These are phyloP conservation scores for Alloteropsis semialata DNA, from an alignment of 176 grass and related monocot species.

Conservation along the genomic window DNA sequence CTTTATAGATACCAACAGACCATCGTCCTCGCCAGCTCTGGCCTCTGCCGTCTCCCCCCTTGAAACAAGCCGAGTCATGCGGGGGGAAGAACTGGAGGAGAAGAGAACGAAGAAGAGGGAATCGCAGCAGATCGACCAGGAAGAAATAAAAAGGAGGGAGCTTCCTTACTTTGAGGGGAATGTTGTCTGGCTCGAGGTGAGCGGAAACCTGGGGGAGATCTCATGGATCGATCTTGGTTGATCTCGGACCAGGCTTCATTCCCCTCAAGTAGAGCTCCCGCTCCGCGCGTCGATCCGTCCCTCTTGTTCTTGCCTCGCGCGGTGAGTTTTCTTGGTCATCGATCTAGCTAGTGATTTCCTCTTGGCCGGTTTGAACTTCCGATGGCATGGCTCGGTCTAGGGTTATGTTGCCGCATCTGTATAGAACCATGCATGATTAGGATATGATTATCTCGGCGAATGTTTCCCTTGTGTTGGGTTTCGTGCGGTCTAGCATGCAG, in stretches of 20 bases:
- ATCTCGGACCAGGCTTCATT: conserved; percentile 99
- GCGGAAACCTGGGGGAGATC: conserved; percentile 11
- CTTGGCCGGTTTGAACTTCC: not conserved
- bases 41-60: not conserved
- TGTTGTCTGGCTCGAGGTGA: conserved; percentile 62
- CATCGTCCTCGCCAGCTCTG: conserved; percentile 1
- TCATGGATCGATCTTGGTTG: conserved; percentile 4
- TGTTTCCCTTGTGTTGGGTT: conserved; percentile 11
- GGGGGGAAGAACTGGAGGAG: not conserved
- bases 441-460: conserved; percentile 26
- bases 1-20: conserved; percentile 41
- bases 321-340: conserved; percentile 19
- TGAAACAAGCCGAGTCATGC: conserved; percentile 22
- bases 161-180: conserved; percentile 48
- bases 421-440: conserved; percentile 34
- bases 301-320: not conserved
- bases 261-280: conserved; percentile 61
- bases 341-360: not conserved
- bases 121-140: not conserved
- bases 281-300: not conserved
- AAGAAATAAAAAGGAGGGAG: conserved; percentile 20
- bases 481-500: conserved; percentile 33
- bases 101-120: not conserved
- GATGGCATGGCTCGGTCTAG: not conserved
- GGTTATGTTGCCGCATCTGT: not conserved